Evolutionary conservation across 2,329 filamentous ascomycete species (phyloP).

Genomic region (Colletotrichum tofieldiae): DNA sequence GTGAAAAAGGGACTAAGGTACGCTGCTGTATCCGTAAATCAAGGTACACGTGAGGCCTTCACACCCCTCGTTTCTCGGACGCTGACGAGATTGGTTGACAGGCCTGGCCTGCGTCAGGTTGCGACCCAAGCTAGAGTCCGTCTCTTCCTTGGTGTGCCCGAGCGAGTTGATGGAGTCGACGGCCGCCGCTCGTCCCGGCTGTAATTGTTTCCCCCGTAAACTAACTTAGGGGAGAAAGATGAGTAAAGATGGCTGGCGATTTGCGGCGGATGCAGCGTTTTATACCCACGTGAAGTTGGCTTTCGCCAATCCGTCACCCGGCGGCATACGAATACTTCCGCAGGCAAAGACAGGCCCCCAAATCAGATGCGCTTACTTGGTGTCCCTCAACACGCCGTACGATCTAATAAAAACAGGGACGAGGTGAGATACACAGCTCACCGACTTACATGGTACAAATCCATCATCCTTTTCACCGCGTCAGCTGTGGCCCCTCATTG

Average conservation of each 20-base stretch:
- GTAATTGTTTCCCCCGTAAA: slow-evolving; percentile 16
- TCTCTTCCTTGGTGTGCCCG: slow-evolving; percentile 38
- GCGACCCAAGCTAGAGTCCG: slow-evolving; percentile 40
- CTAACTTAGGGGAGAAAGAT: neutral
- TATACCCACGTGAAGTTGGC: slow-evolving; percentile 27
- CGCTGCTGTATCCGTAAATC: slow-evolving; percentile 25
- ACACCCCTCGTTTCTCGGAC: slow-evolving; percentile 32
- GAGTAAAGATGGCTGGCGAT: slow-evolving; percentile 6
- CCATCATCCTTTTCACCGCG: slow-evolving; percentile 26
- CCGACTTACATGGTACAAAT: slow-evolving; percentile 33
- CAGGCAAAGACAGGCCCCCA: slow-evolving; percentile 3
- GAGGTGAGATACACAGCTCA: slow-evolving; percentile 27
- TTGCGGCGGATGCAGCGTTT: slow-evolving; percentile 26
- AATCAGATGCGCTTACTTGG: slow-evolving; percentile 10
- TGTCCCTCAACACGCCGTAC: neutral
- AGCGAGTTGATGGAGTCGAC: slow-evolving; percentile 26
- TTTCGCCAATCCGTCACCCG: neutral
- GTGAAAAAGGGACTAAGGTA: neutral
- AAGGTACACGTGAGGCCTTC: slow-evolving; percentile 43
- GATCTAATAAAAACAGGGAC: slow-evolving; percentile 6
- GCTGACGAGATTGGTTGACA: slow-evolving; percentile 37
- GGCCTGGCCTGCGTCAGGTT: slow-evolving; percentile 40
- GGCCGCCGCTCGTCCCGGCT: slow-evolving; percentile 29
- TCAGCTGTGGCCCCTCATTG: slow-evolving; percentile 25
- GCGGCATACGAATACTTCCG: slow-evolving; percentile 15